Base-by-base conservation (phyloP, 2,329 filamentous ascomycete genomes). In the Zalaria obscura region DNA sequence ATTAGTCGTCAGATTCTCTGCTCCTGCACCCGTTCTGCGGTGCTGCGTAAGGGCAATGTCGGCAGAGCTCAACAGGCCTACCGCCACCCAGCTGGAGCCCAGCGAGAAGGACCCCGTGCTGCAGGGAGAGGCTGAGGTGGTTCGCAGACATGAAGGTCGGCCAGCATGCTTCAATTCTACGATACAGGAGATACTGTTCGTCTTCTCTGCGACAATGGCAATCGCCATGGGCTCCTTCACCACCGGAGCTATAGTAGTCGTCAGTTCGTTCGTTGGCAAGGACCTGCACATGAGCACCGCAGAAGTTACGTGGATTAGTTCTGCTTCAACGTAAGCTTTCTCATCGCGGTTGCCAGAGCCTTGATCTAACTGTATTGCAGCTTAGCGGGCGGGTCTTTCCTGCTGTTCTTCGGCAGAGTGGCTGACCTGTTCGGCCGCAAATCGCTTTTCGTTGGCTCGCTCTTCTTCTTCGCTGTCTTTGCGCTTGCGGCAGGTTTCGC, bases 361-460 rank as follows among this genome's bases (percentile, higher is more conserved):
- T n/a, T 7, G n/a, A 32, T 7, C 29, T 32, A n/a, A 32, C 29
- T 32, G 29, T 32, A 32, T 25, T 25, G 42, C 42, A 73, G 70
- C 9, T 65, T 83, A 10, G 73, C 72, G 1, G 73, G 73, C 31
- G 78, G 78, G 5, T 69, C 78, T 0, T 75, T 83, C 49, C 67
- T 83, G 47, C 66, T 83, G 5, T 72, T 77, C 49, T 78, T 83
- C 45, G 78, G 77, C 33, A 74, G 73, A 48, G 60, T 80, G 5
- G 76, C 78, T 2, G 78, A 83, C 52, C 62, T 80, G 36, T 75
- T 82, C 38, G 78, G 77, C n/a, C 68, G 77, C 29, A 76, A 75
- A 48, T 49, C 60, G 0, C 66, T 81, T 54, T 76, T 81, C 51
- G 66, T 80, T 11, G 57, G 60, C 6, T 77, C 75, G 36, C 69